Percentiles rank a stretch among this genome's conserved stretches.
Evolutionary conservation across 1,139 yeast species (phyloP).

Genomic region (Debaryomyces robertsiae): DNA sequence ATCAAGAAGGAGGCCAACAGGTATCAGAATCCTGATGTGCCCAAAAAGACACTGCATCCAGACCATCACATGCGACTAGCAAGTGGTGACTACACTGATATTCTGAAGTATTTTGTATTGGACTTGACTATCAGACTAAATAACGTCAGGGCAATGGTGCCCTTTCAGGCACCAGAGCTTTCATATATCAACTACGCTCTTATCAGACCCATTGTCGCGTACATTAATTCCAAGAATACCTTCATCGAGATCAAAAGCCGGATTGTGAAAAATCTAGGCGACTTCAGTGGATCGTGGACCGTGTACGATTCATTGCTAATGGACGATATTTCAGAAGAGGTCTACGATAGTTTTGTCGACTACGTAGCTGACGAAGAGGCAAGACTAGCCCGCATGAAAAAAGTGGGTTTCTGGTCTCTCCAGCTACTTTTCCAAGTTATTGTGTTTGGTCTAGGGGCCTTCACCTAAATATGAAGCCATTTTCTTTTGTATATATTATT

Average conservation of each 20-base stretch:
- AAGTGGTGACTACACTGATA: slow-evolving; percentile 32
- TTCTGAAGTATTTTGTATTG: slow-evolving; percentile 65
- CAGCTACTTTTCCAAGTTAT: slow-evolving; percentile 82
- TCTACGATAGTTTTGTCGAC: slow-evolving; percentile 85
- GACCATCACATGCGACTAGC: slow-evolving; percentile 33
- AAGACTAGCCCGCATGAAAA: slow-evolving; percentile 67
- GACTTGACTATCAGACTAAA: slow-evolving; percentile 78
- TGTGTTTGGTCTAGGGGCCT: slow-evolving; percentile 74
- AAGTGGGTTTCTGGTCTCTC: slow-evolving; percentile 92
- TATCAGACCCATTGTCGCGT: slow-evolving; percentile 92
- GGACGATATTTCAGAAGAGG: slow-evolving; percentile 90
- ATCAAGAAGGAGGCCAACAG: slow-evolving; percentile 44
- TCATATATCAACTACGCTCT: slow-evolving; percentile 89
- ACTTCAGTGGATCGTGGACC: slow-evolving; percentile 97
- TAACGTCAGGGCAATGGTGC: slow-evolving; percentile 86
- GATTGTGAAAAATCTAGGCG: slow-evolving; percentile 74
- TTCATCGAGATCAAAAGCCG: slow-evolving; percentile 86
- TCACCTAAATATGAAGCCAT: too few relatives aligned
- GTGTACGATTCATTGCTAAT: slow-evolving; percentile 85
- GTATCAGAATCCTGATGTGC: slow-evolving; percentile 39
- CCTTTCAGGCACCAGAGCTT: slow-evolving; percentile 79
- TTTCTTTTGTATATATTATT: slow-evolving; percentile 5
- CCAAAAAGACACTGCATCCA: slow-evolving; percentile 29
- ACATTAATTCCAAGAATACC: slow-evolving; percentile 86
- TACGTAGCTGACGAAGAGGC: slow-evolving; percentile 88